Evolutionary conservation across 257 asterid genomes (phyloP), one percentile per base, ranked within the genome.

Genomic region (Coffea eugenioides): DNA sequence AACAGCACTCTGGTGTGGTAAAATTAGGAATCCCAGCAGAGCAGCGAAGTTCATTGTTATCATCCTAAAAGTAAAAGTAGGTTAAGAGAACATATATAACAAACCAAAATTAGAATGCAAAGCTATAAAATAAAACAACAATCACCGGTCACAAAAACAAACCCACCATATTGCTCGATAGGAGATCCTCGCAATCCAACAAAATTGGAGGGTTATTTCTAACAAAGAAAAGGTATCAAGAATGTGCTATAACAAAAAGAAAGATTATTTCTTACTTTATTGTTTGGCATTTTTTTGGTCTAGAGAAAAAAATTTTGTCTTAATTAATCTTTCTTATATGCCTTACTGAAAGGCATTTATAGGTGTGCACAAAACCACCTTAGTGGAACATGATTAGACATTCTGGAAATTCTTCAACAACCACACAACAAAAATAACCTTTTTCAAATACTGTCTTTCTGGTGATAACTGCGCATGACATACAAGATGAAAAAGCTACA

Each of bases 391-490:
- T 27, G 27, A 27, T 27, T 27, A 27, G 27, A 27, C 27, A 27
- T 27, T 27, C 27, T 27, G 27, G 27, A 27, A 25, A 46, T 73
- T 51, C 77, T 48, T 25, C 45, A 48, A 27, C 25, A 64, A 59
- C 4, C 23, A 16, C 92, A 94, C 94, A 82, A 94, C 95, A 4
- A 27, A 27, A 27, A 27, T 27, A 27, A 27, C 27, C 27, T 27
- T 27, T 27, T 27, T 27, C 27, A 27, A 27, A 27, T 27, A 27
- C 27, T 27, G 27, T 27, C 27, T 27, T 27, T 27, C 27, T 27
- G 27, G 27, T 27, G 27, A 27, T 27, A 27, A 27, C 27, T 27
- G 27, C 27, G 27, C 27, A 27, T 27, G 27, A 27, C 27, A 27
- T 27, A 27, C 27, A 27, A 27, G 27, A 27, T 27, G 27, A 27